phyloP scores from a whole-genome alignment of 306 rosid genomes.

The Malus sieversii region DNA sequence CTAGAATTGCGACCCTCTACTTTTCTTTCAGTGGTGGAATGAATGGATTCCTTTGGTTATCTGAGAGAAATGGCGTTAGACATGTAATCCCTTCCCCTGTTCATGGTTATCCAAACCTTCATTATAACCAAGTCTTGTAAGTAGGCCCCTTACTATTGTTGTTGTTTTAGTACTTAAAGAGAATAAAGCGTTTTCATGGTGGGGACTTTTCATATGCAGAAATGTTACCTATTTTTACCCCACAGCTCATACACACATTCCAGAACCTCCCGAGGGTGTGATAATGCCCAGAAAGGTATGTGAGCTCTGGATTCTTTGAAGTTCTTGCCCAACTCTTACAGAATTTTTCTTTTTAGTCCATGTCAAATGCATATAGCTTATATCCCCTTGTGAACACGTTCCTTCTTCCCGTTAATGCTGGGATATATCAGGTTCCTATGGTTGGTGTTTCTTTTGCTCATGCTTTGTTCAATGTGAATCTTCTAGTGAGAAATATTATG shows the following conservation, averaged over 20 bases:
- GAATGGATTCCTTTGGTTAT: conserved; percentile 74
- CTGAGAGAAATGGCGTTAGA: conserved; percentile 61
- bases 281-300: conserved; percentile 71
- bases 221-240: conserved; percentile 67
- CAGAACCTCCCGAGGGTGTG: conserved; percentile 66
- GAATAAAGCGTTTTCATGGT: conserved; percentile 16
- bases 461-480: not conserved
- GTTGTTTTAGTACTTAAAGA: conserved; percentile 17
- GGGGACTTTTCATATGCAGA: conserved; percentile 43
- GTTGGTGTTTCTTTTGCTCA: not conserved
- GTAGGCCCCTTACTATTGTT: conserved; percentile 19
- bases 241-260: conserved; percentile 46
- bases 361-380: not conserved
- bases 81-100: conserved; percentile 57
- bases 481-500: not conserved
- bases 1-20: not conserved
- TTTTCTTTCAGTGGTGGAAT: conserved; percentile 67
- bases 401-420: not conserved
- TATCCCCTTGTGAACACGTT: too few species aligned
- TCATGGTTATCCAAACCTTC: conserved; percentile 55
- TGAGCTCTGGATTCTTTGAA: conserved; percentile 6
- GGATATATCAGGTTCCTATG: not conserved
- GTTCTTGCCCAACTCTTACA: not conserved
- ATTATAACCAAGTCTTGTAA: conserved; percentile 69
- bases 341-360: not conserved